Evolutionary conservation across 495 filamentous ascomycete species (phyloP).

Genomic region (Beverwykella pulmonaria): DNA sequence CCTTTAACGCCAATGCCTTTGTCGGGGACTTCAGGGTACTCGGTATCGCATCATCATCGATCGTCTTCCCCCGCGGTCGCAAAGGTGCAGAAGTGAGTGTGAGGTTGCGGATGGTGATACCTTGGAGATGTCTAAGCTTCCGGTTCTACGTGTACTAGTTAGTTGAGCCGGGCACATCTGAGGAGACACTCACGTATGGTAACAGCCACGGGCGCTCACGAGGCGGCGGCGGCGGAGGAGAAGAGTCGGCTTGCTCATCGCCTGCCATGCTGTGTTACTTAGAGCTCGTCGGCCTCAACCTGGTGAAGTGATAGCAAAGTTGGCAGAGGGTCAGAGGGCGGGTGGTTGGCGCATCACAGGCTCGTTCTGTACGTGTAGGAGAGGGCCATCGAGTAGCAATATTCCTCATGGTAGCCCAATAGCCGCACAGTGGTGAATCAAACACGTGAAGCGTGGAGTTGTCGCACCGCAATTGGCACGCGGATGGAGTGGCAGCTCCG

Average conservation of each 20-base stretch:
- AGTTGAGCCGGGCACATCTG: background rate
- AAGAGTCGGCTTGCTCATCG: slow-evolving; percentile 15
- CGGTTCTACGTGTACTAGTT: slow-evolving; percentile 63
- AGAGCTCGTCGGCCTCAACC: background rate
- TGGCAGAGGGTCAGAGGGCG: background rate
- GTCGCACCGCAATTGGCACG: slow-evolving; percentile 9
- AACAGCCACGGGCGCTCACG: slow-evolving; percentile 56
- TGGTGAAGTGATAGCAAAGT: slow-evolving; percentile 2
- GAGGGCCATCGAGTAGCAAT: background rate
- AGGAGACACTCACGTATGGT: slow-evolving; percentile 49
- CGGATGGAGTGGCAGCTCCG: background rate
- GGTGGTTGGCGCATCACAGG: background rate
- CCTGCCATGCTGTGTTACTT: slow-evolving; percentile 29
- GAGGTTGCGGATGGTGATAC: slow-evolving; percentile 85
- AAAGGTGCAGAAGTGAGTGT: slow-evolving; percentile 55
- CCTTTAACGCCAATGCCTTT: slow-evolving; percentile 66
- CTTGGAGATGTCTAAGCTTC: slow-evolving; percentile 83
- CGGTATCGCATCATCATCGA: slow-evolving; percentile 81
- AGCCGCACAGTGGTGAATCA: background rate
- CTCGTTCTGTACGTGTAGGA: background rate
- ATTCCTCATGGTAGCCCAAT: background rate
- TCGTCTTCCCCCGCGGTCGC: slow-evolving; percentile 67
- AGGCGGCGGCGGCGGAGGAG: slow-evolving; percentile 34
- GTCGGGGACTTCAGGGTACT: slow-evolving; percentile 66
- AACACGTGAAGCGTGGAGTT: slow-evolving; percentile 9